Evolutionary conservation across 2,329 filamentous ascomycete species (phyloP), one percentile per base, ranked within the genome.

Genomic region (Alternaria sp.): DNA sequence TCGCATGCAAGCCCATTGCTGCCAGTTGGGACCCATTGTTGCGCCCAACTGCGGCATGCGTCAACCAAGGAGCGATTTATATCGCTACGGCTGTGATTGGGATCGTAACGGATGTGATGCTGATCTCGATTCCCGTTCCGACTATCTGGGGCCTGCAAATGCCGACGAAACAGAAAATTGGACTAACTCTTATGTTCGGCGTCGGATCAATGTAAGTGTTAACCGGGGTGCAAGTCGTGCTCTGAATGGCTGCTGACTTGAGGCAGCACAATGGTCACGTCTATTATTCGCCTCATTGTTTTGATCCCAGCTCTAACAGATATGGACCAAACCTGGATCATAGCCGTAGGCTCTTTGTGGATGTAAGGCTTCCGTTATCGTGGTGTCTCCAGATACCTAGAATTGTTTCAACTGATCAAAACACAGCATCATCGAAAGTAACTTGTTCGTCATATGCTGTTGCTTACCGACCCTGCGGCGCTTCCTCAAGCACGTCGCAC

Each of bases 371-470:
- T 25, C 27, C 22, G 22, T 34, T 12, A 27, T 54, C 14, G 20
- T 10, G n/a, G 10, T 25, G 34, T 27, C 45, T 20, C 20, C 10
- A 4, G 18, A 40, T 27, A n/a, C 28, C 27, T 22, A 14, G 9
- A 14, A 28, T 8, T 1, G 18, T 18, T 2, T 30, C n/a, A 48
- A 59, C 51, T 61, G 4, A 62, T 11, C 36, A 36, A 18, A 27
- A 32, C 20, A 30, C 22, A 80, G 78, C 1, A 70, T 80, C 40
- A 66, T 81, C 36, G 80, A 82, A 59, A 67, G 73, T 0, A 82
- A 82, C 40, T 70, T 82, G 0, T 75, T 81, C 52, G 73, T 82
- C 28, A 78, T 81, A 12, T 82, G 80, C 65, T 79, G 78, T 20
- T 79, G 78, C 22, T 73, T 81, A 34, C 79, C 80, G 0, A 81